phyloP scores from a whole-genome alignment of 2,329 filamentous ascomycete species.

The Teratosphaeria pseudoeucalypti region DNA sequence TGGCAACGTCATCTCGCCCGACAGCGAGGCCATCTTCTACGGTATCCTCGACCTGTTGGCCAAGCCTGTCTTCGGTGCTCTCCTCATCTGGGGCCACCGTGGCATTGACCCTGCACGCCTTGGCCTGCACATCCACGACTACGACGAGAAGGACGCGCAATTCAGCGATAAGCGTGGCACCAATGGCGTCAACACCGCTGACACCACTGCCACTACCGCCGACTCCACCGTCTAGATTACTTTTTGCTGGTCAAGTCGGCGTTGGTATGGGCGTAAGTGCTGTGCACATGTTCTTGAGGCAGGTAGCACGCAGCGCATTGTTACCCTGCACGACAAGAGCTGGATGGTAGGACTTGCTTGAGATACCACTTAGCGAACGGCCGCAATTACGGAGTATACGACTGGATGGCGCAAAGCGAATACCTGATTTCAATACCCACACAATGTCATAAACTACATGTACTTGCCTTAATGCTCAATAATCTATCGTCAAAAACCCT shows the following conservation, averaged over 20 bases:
- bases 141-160: constrained; percentile 28
- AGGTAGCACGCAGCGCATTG: neutral
- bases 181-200: constrained; percentile 4
- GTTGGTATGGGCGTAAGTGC: neutral
- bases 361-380: neutral
- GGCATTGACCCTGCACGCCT: constrained; percentile 49
- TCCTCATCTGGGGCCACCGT: constrained; percentile 53
- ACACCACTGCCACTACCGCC: neutral
- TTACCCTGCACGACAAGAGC: neutral
- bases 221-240: constrained; percentile 1
- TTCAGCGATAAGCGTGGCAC: constrained; percentile 3
- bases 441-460: neutral
- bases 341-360: neutral
- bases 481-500: neutral
- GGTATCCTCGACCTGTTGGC: constrained; percentile 55
- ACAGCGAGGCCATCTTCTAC: constrained; percentile 60
- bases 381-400: neutral
- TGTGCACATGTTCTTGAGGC: neutral
- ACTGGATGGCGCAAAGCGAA: neutral
- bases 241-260: neutral
- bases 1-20: constrained; percentile 54
- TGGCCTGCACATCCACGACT: constrained; percentile 43
- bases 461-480: neutral
- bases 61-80: constrained; percentile 52
- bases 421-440: neutral